Percentiles rank a stretch among this genome's conserved stretches.
phyloP scores from a whole-genome alignment of 179 eudicot species.

The Carnegiea gigantea region DNA sequence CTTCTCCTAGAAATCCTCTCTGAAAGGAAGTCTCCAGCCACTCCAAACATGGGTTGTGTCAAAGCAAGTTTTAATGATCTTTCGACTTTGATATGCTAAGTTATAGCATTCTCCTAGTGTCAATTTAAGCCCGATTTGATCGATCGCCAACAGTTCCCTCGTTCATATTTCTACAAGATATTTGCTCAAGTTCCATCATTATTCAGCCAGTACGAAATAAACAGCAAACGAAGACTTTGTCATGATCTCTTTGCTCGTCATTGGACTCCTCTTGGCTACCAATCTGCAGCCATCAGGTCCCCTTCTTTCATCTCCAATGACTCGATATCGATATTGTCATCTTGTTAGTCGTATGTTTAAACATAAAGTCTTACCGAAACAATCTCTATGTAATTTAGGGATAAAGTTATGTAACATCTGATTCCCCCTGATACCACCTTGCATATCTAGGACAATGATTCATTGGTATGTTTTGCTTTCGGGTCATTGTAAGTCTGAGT shows the following conservation, averaged over 20 bases:
- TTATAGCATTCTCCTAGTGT: neutral
- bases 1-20: neutral
- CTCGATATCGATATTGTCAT: neutral
- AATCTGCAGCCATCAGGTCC: conserved; percentile 26
- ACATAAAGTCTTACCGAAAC: too few relatives aligned
- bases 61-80: too few relatives aligned
- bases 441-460: neutral
- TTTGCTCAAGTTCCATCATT: neutral
- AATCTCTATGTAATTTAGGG: too few relatives aligned
- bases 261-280: conserved; percentile 24
- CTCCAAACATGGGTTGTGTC: neutral
- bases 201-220: neutral
- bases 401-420: neutral
- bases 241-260: conserved; percentile 24
- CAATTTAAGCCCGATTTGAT: too few relatives aligned
- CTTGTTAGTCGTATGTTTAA: too few relatives aligned
- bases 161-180: neutral
- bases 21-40: neutral
- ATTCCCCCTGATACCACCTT: neutral
- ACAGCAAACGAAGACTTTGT: neutral
- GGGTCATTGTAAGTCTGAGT: neutral
- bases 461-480: neutral
- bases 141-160: neutral
- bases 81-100: neutral
- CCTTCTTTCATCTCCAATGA: neutral